Evolutionary conservation across 2,329 filamentous ascomycete species (phyloP).

Genomic region (Alternaria brassicae): DNA sequence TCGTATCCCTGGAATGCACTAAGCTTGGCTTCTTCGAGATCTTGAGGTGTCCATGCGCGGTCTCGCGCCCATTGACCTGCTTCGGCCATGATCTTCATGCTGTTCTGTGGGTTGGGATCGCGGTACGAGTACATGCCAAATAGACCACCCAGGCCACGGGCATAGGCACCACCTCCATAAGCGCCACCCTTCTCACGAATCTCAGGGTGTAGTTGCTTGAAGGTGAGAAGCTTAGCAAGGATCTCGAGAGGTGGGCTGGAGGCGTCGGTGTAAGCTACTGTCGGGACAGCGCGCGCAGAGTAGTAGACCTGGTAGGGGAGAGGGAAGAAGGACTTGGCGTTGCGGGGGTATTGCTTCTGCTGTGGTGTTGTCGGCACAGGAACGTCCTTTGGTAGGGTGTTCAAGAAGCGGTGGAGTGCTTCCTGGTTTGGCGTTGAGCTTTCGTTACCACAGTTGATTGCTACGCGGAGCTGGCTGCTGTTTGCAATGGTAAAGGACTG

Average conservation of each 20-base stretch:
- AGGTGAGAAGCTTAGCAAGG: slow-evolving; percentile 88
- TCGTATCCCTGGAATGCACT: slow-evolving; percentile 92
- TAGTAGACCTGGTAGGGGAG: slow-evolving; percentile 98
- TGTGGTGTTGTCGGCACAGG: slow-evolving; percentile 38
- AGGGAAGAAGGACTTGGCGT: slow-evolving; percentile 82
- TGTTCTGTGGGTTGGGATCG: slow-evolving; percentile 92
- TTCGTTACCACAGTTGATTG: slow-evolving; percentile 84
- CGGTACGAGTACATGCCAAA: slow-evolving; percentile 98
- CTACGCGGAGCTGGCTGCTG: slow-evolving; percentile 73
- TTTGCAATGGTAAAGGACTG: slow-evolving; percentile 78
- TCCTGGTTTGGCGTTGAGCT: slow-evolving; percentile 73
- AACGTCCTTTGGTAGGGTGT: slow-evolving; percentile 58
- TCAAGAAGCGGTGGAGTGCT: slow-evolving; percentile 74
- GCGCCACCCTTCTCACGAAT: slow-evolving; percentile 97
- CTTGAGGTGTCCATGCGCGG: slow-evolving; percentile 79
- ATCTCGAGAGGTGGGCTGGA: slow-evolving; percentile 84
- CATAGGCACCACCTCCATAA: slow-evolving; percentile 90
- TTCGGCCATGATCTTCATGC: slow-evolving; percentile 80
- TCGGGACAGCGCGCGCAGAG: slow-evolving; percentile 80
- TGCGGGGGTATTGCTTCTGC: slow-evolving; percentile 50
- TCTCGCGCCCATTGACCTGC: slow-evolving; percentile 85
- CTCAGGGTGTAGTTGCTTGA: slow-evolving; percentile 96
- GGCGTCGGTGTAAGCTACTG: slow-evolving; percentile 79
- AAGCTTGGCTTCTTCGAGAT: slow-evolving; percentile 95
- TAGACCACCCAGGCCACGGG: slow-evolving; percentile 77